Conservation (phyloP, 441 rosid species). For the Corymbia calophylla region DNA sequence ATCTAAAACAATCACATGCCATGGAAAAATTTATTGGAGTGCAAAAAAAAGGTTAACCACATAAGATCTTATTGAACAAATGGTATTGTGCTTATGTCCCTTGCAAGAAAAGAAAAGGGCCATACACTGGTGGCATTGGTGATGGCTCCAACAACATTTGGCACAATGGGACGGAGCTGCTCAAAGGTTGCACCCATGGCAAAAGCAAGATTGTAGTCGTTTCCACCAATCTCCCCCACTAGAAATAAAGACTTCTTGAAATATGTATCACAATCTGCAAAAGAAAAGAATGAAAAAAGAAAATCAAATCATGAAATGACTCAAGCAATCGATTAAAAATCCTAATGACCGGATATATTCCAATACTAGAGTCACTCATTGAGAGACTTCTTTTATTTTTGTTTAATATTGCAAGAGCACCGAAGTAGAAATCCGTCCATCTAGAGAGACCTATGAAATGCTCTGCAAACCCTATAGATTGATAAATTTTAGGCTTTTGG, state of each 20-base stretch:
- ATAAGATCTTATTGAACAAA: not conserved
- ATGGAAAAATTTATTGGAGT: not conserved
- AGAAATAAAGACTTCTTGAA: not conserved
- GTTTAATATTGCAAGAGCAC: not conserved
- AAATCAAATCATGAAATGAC: not conserved
- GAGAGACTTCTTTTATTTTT: not conserved
- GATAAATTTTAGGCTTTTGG: too few relatives aligned
- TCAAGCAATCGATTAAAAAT: not conserved
- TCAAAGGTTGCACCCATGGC: not conserved
- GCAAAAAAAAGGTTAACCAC: not conserved
- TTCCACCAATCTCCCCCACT: not conserved
- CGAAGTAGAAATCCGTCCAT: rapidly evolving
- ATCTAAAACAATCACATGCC: not conserved
- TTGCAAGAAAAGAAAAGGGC: not conserved
- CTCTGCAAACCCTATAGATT: not conserved
- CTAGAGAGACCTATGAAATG: not conserved
- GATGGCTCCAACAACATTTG: not conserved
- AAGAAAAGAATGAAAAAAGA: not conserved
- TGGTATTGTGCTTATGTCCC: not conserved
- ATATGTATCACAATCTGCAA: not conserved
- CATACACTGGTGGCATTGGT: not conserved
- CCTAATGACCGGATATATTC: not conserved
- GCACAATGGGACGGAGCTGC: not conserved
- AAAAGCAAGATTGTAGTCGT: not conserved
- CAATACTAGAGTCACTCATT: not conserved